These are phyloP conservation scores for Pinus tabuliformis DNA, from an alignment of 75 land plant species.

Conservation along the genomic window DNA sequence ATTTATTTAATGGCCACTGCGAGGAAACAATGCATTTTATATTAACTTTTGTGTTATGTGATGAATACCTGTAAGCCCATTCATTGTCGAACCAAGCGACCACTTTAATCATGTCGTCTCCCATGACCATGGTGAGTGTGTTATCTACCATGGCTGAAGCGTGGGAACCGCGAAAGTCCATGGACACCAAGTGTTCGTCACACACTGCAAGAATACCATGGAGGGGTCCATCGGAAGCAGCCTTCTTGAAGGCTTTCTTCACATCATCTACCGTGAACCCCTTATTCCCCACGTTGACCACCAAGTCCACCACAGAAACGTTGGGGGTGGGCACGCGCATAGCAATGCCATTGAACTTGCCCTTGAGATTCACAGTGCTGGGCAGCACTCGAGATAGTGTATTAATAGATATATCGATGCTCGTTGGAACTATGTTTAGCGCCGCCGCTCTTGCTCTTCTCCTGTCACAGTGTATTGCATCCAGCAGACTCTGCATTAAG, in stretches of 20 bases:
- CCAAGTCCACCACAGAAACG: slow-evolving; percentile 94
- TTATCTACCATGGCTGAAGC: slow-evolving; percentile 97
- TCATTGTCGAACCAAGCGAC: slow-evolving; percentile 99
- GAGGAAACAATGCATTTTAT: too few species aligned
- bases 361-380: slow-evolving; percentile 46
- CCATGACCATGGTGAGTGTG: slow-evolving; percentile 97
- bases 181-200: slow-evolving; percentile 84
- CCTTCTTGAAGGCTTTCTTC: slow-evolving; percentile 77
- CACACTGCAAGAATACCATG: slow-evolving; percentile 88
- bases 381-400: slow-evolving; percentile 92
- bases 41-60: too few species aligned
- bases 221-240: slow-evolving; percentile 58
- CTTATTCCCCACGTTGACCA: slow-evolving; percentile 77
- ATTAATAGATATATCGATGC: slow-evolving; percentile 82
- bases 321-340: slow-evolving; percentile 94
- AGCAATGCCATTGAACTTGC: slow-evolving; percentile 94
- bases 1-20: too few species aligned
- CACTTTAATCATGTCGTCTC: slow-evolving; percentile 94
- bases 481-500: slow-evolving; percentile 63
- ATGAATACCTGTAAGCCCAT: slow-evolving; percentile 80
- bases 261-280: slow-evolving; percentile 81
- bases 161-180: slow-evolving; percentile 84
- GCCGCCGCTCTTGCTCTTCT: slow-evolving; percentile 90
- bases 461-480: slow-evolving; percentile 93
- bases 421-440: slow-evolving; percentile 89